A percentile compares a stretch with the other conserved stretches of the same genome.
These are phyloP conservation scores for Daldinia grandis DNA, from an alignment of 495 filamentous ascomycete genomes.

Conservation along the genomic window DNA sequence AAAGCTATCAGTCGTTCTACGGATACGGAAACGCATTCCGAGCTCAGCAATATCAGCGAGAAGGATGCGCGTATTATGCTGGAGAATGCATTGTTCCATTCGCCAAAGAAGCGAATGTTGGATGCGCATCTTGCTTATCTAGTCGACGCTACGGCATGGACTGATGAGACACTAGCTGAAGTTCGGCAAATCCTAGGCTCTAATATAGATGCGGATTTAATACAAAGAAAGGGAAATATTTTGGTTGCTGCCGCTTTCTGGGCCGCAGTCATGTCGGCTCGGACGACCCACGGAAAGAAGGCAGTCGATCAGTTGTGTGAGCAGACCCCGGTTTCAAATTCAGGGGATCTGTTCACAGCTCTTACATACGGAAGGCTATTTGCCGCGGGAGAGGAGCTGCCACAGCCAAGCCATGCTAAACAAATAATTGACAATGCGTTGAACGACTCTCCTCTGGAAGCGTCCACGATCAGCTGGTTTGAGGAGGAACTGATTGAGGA, in stretches of 20 bases:
- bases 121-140: conserved; percentile 12
- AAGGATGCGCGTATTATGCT: conserved; percentile 13
- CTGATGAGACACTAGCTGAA: conserved; percentile 1
- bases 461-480: conserved; percentile 24
- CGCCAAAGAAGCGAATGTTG: not conserved
- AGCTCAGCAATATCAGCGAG: not conserved
- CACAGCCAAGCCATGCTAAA: not conserved
- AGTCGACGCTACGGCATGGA: conserved; percentile 25
- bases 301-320: conserved; percentile 20
- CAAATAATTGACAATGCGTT: conserved; percentile 7
- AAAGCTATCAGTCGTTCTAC: conserved; percentile 42
- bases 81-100: conserved; percentile 8
- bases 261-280: conserved; percentile 8
- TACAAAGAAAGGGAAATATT: conserved; percentile 24
- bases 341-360: conserved; percentile 10
- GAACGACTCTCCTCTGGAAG: conserved; percentile 7
- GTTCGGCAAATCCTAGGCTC: conserved; percentile 9
- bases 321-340: conserved; percentile 9
- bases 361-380: conserved; percentile 10
- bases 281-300: conserved; percentile 5
- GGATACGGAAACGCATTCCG: not conserved
- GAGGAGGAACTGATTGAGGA: conserved; percentile 43
- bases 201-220: not conserved
- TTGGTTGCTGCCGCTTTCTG: conserved; percentile 32
- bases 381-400: not conserved